Conservation (phyloP, 768 basidiomycete species). For the Lepiota subincarnata region DNA sequence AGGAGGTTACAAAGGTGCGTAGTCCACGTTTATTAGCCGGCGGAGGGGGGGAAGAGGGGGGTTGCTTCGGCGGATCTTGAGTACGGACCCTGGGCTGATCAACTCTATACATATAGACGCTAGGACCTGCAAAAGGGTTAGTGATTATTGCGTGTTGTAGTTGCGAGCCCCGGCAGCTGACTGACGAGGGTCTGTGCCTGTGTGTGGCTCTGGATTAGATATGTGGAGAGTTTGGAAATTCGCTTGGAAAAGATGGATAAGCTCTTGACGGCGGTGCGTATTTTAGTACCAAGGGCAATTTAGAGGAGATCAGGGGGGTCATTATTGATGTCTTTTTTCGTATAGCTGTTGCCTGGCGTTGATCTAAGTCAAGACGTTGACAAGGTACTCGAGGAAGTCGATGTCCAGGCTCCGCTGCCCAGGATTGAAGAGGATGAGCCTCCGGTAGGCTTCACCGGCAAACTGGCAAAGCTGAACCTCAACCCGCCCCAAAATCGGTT, state of each 20-base stretch:
- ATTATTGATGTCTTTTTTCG: no score
- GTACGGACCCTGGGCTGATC: background rate
- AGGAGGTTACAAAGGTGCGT: conserved; percentile 64
- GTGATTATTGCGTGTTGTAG: conserved; percentile 14
- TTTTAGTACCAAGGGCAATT: background rate
- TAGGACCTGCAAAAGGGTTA: conserved; percentile 63
- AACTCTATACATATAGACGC: conserved; percentile 27
- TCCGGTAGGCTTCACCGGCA: conserved; percentile 23
- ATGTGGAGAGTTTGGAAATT: conserved; percentile 58
- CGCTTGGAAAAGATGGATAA: conserved; percentile 64
- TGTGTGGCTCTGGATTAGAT: conserved; percentile 32
- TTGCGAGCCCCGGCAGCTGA: background rate
- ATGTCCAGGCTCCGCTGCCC: conserved; percentile 28
- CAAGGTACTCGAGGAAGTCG: conserved; percentile 32
- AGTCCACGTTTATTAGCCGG: background rate
- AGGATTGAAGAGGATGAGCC: conserved; percentile 27
- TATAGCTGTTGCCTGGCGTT: conserved; percentile 45
- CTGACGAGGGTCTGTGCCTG: background rate
- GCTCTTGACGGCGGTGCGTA: conserved; percentile 47
- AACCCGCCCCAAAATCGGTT: conserved; percentile 38
- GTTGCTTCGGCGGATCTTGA: background rate
- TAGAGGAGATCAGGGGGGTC: background rate
- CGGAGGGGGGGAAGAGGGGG: no score
- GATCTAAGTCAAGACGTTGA: conserved; percentile 62
- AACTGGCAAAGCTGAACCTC: conserved; percentile 32